Evolutionary conservation across 164 flowering plant genomes (phyloP), one percentile per base, ranked within the genome.

Genomic region (Vitis cinerea): DNA sequence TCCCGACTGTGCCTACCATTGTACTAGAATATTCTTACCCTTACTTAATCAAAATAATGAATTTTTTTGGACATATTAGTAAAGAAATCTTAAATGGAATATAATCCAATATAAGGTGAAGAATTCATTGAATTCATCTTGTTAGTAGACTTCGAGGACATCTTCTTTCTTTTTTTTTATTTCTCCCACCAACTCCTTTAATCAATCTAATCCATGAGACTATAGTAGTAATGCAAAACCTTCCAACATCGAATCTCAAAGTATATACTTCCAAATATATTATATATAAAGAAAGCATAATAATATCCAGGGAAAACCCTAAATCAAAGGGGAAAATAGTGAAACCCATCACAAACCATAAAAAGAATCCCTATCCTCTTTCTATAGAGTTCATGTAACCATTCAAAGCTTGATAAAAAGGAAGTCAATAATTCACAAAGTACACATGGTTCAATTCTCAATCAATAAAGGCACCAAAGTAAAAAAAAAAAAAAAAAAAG

Each of bases 1-100:
- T 87, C 94, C 13, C 89, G 78, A 79, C 91, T 87, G 61, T 89
- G 94, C 48, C 94, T 90, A 70, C 87, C 91, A 85, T 87, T 86
- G 74, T 84, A 87, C n/a, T 66, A 83, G 78, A 89, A 89, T 29
- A 89, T 89, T 69, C 94, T 82, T 48, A 89, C 82, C 93, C 17
- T 17, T 19, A 19, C 23, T 19, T 23, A 23, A 23, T 23, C 27
- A 23, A 23, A 23, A 23, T 23, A 23, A 23, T 1, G 27, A 1
- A 23, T 0, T 23, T 23, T 23, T 23, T 23, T 23, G 27, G 27
- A 23, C 27, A 23, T 0, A 23, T 23, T 23, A 23, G 27, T 23
- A 23, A 23, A 23, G 27, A 23, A 23, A 23, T 23, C 27, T 23
- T 23, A 23, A 23, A 23, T 23, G 27, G 27, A 23, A 23, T 23